Conservation (phyloP, 257 asterid species). For the Ajuga chamaepitys region DNA sequence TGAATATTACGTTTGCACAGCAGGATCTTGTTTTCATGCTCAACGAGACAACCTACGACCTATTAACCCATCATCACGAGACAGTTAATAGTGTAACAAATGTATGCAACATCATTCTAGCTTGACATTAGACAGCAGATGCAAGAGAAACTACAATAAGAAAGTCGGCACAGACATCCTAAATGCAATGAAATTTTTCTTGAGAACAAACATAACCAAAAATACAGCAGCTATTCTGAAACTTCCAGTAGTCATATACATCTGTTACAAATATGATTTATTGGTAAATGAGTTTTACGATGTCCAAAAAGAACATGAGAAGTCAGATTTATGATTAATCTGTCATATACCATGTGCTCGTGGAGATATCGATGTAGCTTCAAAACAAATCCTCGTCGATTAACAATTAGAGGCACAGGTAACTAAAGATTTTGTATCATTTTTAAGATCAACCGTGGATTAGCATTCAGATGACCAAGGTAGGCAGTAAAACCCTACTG, state of each 20-base stretch:
- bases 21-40: constrained; percentile 83
- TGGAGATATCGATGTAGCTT: background rate
- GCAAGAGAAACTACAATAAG: background rate
- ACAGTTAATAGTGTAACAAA: constrained; percentile 1
- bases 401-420: background rate
- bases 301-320: background rate
- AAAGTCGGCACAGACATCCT: too few species aligned
- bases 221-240: background rate
- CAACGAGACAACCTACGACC: constrained; percentile 97
- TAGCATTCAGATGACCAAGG: background rate
- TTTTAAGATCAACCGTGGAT: background rate
- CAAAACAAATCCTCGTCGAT: background rate
- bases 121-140: background rate
- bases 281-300: background rate
- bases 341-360: too few species aligned
- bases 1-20: constrained; percentile 86
- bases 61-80: constrained; percentile 18
- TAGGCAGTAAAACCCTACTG: too few species aligned
- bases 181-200: background rate
- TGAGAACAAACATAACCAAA: background rate
- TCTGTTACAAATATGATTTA: background rate
- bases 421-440: background rate
- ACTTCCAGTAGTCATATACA: background rate
- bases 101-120: background rate
- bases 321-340: background rate